Conservation (phyloP, 176 grass and related monocot species). For the Ampelocalamus luodianensis region DNA sequence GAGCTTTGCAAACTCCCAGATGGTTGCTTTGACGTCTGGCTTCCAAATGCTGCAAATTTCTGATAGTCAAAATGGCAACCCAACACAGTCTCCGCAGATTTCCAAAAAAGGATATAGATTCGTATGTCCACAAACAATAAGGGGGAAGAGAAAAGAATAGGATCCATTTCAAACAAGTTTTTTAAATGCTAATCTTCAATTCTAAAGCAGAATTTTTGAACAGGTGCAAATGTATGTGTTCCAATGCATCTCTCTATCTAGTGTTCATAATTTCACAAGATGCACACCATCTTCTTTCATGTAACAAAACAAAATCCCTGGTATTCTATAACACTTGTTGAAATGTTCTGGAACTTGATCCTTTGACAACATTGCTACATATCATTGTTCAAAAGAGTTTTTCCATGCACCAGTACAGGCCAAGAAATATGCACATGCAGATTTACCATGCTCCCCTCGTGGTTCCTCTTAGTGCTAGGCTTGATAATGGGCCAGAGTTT, state of each 20-base stretch:
- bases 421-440: neutral
- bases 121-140: neutral
- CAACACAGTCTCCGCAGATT: neutral
- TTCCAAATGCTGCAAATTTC: slow-evolving; percentile 62
- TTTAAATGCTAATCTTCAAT: neutral
- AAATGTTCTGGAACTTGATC: neutral
- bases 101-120: neutral
- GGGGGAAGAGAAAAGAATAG: neutral
- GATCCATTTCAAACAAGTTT: slow-evolving; percentile 17
- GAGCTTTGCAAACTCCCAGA: slow-evolving; percentile 42
- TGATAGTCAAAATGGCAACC: slow-evolving; percentile 23
- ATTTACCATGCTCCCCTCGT: neutral
- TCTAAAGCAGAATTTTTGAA: neutral
- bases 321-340: neutral
- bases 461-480: slow-evolving; percentile 11
- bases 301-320: neutral
- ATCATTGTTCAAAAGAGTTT: slow-evolving; percentile 7
- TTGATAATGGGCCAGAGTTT: too few relatives aligned
- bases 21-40: slow-evolving; percentile 40
- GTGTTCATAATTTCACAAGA: slow-evolving; percentile 3
- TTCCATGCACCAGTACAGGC: neutral
- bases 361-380: neutral
- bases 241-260: neutral
- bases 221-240: slow-evolving; percentile 2
- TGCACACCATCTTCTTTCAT: neutral